Percentiles rank a stretch among this genome's conserved stretches.
These are phyloP conservation scores for Grosmannia serpens DNA, from an alignment of 2,329 filamentous ascomycete genomes.

Conservation along the genomic window DNA sequence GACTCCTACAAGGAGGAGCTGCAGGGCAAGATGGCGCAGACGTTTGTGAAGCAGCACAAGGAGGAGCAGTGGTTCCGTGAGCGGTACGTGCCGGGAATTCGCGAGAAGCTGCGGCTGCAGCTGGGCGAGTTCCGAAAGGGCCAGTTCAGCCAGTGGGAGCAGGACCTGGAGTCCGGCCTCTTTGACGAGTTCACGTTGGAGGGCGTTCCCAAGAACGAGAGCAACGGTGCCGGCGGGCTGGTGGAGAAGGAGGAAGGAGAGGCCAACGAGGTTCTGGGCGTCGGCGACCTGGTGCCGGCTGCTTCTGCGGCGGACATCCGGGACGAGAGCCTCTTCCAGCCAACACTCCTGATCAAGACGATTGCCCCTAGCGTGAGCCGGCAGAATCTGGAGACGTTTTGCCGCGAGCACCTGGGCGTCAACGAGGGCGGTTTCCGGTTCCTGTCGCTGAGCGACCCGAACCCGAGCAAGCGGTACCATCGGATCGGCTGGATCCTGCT, in stretches of 20 bases:
- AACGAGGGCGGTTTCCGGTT: constrained; percentile 89
- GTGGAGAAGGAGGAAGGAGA: constrained; percentile 95
- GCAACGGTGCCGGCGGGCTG: constrained; percentile 71
- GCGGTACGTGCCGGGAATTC: constrained; percentile 75
- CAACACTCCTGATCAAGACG: constrained; percentile 93
- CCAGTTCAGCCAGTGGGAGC: constrained; percentile 78
- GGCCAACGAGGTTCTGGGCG: constrained; percentile 84
- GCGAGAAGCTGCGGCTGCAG: constrained; percentile 61
- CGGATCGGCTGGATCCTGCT: constrained; percentile 98
- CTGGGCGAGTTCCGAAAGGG: constrained; percentile 70
- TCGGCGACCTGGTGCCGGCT: constrained; percentile 78
- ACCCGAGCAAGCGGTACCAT: constrained; percentile 93
- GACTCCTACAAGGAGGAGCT: constrained; percentile 58
- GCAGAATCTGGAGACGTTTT: constrained; percentile 85
- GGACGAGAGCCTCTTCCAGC: constrained; percentile 79
- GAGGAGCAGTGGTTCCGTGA: constrained; percentile 97
- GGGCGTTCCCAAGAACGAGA: constrained; percentile 86
- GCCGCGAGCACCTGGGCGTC: constrained; percentile 86
- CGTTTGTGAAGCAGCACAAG: constrained; percentile 86
- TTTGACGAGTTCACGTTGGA: constrained; percentile 95
- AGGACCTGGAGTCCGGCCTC: constrained; percentile 68
- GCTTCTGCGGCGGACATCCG: constrained; percentile 76
- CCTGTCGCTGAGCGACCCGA: constrained; percentile 91
- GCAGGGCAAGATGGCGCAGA: constrained; percentile 69
- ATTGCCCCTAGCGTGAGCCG: constrained; percentile 93